phyloP scores from a whole-genome alignment of 352 stramenopile genomes.

The Phytopythium montanum region DNA sequence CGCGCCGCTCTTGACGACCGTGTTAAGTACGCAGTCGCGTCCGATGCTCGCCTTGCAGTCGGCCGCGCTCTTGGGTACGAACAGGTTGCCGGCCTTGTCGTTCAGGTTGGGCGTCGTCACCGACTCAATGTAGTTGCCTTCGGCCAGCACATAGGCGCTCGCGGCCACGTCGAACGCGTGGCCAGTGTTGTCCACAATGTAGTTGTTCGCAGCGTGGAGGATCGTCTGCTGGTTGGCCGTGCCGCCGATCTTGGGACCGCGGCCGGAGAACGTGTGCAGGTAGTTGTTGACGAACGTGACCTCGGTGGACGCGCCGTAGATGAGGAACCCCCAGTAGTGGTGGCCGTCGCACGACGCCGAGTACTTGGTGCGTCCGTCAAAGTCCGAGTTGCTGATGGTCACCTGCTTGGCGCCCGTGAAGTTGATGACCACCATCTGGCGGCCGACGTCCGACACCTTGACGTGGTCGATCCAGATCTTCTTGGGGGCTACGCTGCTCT shows the following conservation, averaged over 20 bases:
- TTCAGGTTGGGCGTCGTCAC: conserved; percentile 9
- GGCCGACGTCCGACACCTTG: conserved; percentile 33
- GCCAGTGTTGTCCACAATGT: conserved; percentile 17
- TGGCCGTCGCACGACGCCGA: conserved; percentile 36
- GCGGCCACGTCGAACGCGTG: conserved; percentile 21
- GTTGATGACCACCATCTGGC: conserved; percentile 37
- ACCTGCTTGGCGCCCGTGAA: conserved; percentile 19
- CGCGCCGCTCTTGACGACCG: conserved; percentile 6
- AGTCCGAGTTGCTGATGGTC: conserved; percentile 49
- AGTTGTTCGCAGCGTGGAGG: conserved; percentile 30
- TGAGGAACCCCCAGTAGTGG: conserved; percentile 35
- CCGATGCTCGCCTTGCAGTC: conserved; percentile 11
- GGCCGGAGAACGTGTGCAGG: conserved; percentile 39
- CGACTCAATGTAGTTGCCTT: conserved; percentile 29
- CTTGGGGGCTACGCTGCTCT: conserved; percentile 9
- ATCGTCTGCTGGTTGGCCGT: conserved; percentile 12
- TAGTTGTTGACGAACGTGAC: conserved; percentile 42
- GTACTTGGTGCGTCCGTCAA: conserved; percentile 35
- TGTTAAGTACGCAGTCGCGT: conserved; percentile 12
- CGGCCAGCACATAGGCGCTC: conserved; percentile 16
- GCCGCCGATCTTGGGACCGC: conserved; percentile 33
- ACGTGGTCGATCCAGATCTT: conserved; percentile 50
- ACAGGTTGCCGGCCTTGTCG: conserved; percentile 11
- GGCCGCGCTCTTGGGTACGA: conserved; percentile 4
- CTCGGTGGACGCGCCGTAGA: neutral